Percentiles rank a stretch among this genome's conserved stretches.
Evolutionary conservation across 139 green algal species (phyloP).

Genomic region (Tetraselmis chui): DNA sequence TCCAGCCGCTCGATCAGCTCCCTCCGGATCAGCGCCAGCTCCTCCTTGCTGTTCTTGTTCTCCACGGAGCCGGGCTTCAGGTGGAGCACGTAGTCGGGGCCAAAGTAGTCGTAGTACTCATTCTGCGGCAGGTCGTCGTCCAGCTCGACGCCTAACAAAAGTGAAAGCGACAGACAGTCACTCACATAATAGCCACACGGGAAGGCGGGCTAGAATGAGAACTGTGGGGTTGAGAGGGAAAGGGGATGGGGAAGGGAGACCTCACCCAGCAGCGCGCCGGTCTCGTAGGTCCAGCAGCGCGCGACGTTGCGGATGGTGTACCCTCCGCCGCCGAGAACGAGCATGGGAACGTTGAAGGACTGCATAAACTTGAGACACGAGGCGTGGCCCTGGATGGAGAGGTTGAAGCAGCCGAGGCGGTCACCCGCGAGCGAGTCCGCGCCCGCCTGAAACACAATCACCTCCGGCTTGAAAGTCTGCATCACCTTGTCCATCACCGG

Average conservation of each 20-base stretch:
- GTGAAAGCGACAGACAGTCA: too few species aligned
- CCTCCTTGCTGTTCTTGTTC: conserved; percentile 41
- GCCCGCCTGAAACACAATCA: conserved; percentile 78
- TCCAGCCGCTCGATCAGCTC: conserved; percentile 21
- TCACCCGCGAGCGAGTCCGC: conserved; percentile 86
- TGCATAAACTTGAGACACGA: conserved; percentile 87
- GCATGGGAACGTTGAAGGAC: conserved; percentile 77
- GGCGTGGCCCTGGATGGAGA: conserved; percentile 73
- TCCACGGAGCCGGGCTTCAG: conserved; percentile 33
- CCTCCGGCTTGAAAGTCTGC: conserved; percentile 61
- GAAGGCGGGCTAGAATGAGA: too few species aligned
- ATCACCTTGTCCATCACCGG: conserved; percentile 68
- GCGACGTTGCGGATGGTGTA: conserved; percentile 97
- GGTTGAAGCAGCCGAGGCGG: conserved; percentile 87
- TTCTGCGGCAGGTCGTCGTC: conserved; percentile 54
- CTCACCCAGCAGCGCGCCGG: conserved; percentile 39
- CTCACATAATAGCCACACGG: too few species aligned
- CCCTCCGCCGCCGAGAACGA: conserved; percentile 82
- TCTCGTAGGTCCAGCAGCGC: conserved; percentile 68
- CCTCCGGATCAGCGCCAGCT: conserved; percentile 33
- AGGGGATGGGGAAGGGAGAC: conserved; percentile 22
- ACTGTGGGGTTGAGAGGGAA: too few species aligned
- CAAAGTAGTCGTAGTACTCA: conserved; percentile 65
- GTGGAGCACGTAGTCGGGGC: conserved; percentile 46
- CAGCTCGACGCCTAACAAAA: conserved; percentile 52